A percentile compares a stretch with the other conserved stretches of the same genome.
These are phyloP conservation scores for Helenozyma rhizophorensis DNA, from an alignment of 805 yeast genomes.

Conservation along the genomic window DNA sequence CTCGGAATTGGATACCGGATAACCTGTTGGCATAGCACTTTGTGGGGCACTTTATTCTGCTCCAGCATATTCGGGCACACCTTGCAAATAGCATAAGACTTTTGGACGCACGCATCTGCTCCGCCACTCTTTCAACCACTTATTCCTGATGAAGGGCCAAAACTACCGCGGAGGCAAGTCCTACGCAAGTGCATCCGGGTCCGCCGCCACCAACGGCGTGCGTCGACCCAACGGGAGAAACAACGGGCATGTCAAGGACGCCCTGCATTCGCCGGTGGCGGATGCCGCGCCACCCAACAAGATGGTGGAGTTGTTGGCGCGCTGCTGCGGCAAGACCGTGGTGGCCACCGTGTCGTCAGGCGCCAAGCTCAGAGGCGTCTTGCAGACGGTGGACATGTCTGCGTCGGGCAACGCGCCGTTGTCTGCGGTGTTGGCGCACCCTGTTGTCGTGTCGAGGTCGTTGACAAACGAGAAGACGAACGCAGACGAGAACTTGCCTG, in stretches of 20 bases:
- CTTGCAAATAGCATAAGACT: too few relatives aligned
- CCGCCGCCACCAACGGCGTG: too few relatives aligned
- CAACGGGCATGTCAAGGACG: slow-evolving; percentile 1
- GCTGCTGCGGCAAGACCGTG: slow-evolving; percentile 45
- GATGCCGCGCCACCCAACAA: not conserved
- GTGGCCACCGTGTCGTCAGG: slow-evolving; percentile 63
- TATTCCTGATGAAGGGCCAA: too few relatives aligned
- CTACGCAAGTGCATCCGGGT: too few relatives aligned
- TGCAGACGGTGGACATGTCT: slow-evolving; percentile 44
- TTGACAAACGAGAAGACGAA: slow-evolving; percentile 24
- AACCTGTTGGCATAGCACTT: too few relatives aligned
- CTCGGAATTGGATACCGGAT: too few relatives aligned
- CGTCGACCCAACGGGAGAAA: not conserved
- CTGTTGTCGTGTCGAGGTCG: slow-evolving; percentile 34
- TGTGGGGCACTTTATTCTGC: too few relatives aligned
- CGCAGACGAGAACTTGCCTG: slow-evolving; percentile 36
- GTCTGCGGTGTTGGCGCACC: slow-evolving; percentile 52
- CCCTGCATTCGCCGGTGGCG: slow-evolving; percentile 1
- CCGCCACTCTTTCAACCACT: too few relatives aligned
- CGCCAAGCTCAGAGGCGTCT: slow-evolving; percentile 51
- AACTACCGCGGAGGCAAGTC: too few relatives aligned
- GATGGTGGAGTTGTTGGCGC: slow-evolving; percentile 11
- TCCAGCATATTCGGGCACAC: too few relatives aligned
- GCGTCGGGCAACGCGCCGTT: slow-evolving; percentile 38
- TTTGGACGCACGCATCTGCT: too few relatives aligned